A percentile compares a stretch with the other conserved stretches of the same genome.
phyloP scores from a whole-genome alignment of 2,329 filamentous ascomycete genomes.

The Apiospora pterosperma region DNA sequence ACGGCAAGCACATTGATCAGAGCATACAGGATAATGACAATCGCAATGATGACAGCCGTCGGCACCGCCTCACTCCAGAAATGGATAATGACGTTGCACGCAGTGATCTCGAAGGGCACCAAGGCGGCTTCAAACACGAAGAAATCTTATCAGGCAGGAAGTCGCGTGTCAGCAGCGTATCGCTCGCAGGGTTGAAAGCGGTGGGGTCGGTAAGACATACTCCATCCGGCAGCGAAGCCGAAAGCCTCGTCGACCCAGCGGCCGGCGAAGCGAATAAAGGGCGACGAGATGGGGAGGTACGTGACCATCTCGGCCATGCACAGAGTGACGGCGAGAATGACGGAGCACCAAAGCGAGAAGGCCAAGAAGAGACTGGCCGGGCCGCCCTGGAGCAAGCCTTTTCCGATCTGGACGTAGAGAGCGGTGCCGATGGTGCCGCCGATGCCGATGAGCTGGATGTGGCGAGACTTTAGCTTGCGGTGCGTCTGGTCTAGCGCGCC shows the following conservation, averaged over 20 bases:
- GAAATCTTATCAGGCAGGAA: slow-evolving; percentile 40
- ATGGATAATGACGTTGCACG: slow-evolving; percentile 59
- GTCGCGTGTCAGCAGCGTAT: not conserved
- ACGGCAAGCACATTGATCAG: slow-evolving; percentile 70
- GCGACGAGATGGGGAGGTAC: slow-evolving; percentile 71
- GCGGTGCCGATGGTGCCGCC: slow-evolving; percentile 64
- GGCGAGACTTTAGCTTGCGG: slow-evolving; percentile 50
- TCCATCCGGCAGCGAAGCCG: slow-evolving; percentile 70
- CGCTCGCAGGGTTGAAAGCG: not conserved
- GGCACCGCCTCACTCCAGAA: slow-evolving; percentile 62
- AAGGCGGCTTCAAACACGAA: slow-evolving; percentile 67
- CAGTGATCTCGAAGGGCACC: slow-evolving; percentile 66
- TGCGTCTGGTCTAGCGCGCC: slow-evolving; percentile 41
- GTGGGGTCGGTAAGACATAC: not conserved
- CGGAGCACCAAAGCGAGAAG: slow-evolving; percentile 59
- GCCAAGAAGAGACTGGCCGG: slow-evolving; percentile 57
- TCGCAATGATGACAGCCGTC: slow-evolving; percentile 58
- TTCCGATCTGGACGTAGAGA: slow-evolving; percentile 58
- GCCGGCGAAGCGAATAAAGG: slow-evolving; percentile 75
- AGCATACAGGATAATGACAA: slow-evolving; percentile 50
- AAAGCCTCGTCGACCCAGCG: slow-evolving; percentile 74
- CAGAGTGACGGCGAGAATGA: slow-evolving; percentile 58
- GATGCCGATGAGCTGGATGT: slow-evolving; percentile 60
- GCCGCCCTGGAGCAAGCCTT: slow-evolving; percentile 54
- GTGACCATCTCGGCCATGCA: slow-evolving; percentile 74